Evolutionary conservation across 192 early-diverging fungal genomes (phyloP), one percentile per base, ranked within the genome.

Genomic region (Backusella tarrabulga): DNA sequence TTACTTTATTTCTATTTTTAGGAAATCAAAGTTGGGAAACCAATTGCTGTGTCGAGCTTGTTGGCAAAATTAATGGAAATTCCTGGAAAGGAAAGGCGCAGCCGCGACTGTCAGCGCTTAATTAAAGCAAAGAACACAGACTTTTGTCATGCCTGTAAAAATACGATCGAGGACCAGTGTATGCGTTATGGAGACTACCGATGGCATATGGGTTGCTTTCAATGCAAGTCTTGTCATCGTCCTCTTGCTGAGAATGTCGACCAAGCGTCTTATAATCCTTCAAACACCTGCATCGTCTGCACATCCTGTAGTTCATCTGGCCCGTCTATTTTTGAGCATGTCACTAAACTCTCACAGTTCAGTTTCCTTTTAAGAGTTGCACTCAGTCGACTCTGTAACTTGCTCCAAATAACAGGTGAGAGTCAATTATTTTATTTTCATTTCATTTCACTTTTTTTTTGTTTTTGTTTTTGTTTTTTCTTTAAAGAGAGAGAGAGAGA

Each of bases 271-370:
- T 82, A 60, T 41, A 67, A 36, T 26, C 68, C n/a, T 19, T 38
- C 29, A 44, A 74, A 19, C 46, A 46, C 21, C 56, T 83, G 82
- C 56, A 63, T 44, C 23, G 15, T 38, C 23, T 83, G 82, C 21
- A 41, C 76, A 8, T 34, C 19, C 40, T 26, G 41, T 32, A 23
- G 40, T 32, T 35, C 63, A 68, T 34, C n/a, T 35, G 80, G 80
- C 67, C 36, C n/a, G 17, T 63, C 79, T n/a, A 78, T 89, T 6
- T 91, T 95, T 75, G 87, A 89, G 71, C 85, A 89, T 78, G 90
- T 97, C 7, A 91, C 96, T 32, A 94, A 96, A 79, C 87, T 99
- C 40, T 89, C 95, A 76, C 95, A 98, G 86, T 99, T 95, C 84
- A 92, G 91, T 40, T 98, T 95, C 81, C 82, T 98, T 42, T 83